phyloP scores from a whole-genome alignment of 441 rosid species.

The Dalechampia spathulata region DNA sequence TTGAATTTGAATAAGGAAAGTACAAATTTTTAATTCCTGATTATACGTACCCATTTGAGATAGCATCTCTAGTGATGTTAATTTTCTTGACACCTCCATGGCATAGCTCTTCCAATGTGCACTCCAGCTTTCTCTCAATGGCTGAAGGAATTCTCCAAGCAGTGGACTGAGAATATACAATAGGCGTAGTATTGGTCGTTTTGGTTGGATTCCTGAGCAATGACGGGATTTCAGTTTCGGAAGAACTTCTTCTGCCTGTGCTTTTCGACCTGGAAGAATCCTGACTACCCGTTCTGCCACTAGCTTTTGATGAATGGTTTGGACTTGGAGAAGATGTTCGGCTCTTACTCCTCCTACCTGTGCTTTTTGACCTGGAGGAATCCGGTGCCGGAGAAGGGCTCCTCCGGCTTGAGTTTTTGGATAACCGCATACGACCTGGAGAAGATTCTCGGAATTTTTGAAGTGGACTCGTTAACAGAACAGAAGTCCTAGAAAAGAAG shows the following conservation, averaged over 20 bases:
- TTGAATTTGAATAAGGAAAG: too few species aligned
- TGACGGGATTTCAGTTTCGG: constrained; percentile 19
- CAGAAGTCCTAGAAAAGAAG: constrained; percentile 33
- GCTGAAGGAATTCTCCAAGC: constrained; percentile 51
- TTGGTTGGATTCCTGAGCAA: constrained; percentile 30
- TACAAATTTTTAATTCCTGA: neutral
- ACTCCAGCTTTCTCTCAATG: constrained; percentile 49
- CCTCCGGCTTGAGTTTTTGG: constrained; percentile 19
- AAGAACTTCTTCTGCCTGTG: constrained; percentile 13
- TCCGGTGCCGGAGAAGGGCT: neutral
- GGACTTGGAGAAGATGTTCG: neutral
- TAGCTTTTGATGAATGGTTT: neutral
- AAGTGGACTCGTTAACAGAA: constrained; percentile 26
- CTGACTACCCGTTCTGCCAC: too few species aligned
- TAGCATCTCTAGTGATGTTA: constrained; percentile 42
- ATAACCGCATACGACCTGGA: constrained; percentile 36
- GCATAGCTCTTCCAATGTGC: constrained; percentile 72
- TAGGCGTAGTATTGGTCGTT: constrained; percentile 35
- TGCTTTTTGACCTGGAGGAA: constrained; percentile 26
- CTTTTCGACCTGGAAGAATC: neutral
- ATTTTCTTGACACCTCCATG: constrained; percentile 56
- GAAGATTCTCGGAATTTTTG: constrained; percentile 53
- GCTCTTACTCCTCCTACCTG: constrained; percentile 4
- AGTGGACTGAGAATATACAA: constrained; percentile 54
- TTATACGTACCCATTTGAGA: constrained; percentile 47